phyloP scores from a whole-genome alignment of 208 protist species.

The Leishmania mexicana region DNA sequence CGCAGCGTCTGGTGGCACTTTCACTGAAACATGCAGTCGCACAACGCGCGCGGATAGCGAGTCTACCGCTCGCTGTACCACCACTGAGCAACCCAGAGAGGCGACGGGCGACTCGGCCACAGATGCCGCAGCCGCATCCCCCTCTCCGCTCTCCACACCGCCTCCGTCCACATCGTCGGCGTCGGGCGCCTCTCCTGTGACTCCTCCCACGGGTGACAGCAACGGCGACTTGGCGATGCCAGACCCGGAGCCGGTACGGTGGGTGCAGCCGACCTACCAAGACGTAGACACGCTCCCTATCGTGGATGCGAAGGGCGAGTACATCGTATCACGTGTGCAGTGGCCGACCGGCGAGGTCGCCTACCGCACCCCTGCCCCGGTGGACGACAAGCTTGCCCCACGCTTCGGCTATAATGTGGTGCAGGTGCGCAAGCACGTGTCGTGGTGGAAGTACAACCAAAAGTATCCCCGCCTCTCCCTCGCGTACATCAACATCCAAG shows the following conservation, averaged over 20 bases:
- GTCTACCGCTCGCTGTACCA: no score
- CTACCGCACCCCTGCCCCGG: slow-evolving; percentile 73
- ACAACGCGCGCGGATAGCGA: neutral
- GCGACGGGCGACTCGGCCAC: neutral
- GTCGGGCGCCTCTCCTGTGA: neutral
- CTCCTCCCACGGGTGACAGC: neutral
- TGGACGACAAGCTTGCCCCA: slow-evolving; percentile 70
- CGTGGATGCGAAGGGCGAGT: slow-evolving; percentile 78
- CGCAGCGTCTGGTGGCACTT: neutral
- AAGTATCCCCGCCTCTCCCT: slow-evolving; percentile 80
- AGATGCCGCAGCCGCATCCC: neutral
- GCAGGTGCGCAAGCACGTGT: slow-evolving; percentile 85
- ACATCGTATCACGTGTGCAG: slow-evolving; percentile 83
- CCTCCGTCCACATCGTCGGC: neutral
- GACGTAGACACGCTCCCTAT: slow-evolving; percentile 53
- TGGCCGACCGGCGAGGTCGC: slow-evolving; percentile 87
- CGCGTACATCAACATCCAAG: slow-evolving; percentile 86
- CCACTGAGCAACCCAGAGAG: neutral
- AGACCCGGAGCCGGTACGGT: slow-evolving; percentile 65
- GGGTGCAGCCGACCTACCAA: slow-evolving; percentile 57
- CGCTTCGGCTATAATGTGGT: slow-evolving; percentile 90
- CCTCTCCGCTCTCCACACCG: neutral
- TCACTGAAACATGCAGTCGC: neutral
- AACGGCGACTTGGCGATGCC: slow-evolving; percentile 16
- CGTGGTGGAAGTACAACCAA: slow-evolving; percentile 91